These are phyloP conservation scores for Microascus cirrosus DNA, from an alignment of 2,329 filamentous ascomycete species.

Conservation along the genomic window DNA sequence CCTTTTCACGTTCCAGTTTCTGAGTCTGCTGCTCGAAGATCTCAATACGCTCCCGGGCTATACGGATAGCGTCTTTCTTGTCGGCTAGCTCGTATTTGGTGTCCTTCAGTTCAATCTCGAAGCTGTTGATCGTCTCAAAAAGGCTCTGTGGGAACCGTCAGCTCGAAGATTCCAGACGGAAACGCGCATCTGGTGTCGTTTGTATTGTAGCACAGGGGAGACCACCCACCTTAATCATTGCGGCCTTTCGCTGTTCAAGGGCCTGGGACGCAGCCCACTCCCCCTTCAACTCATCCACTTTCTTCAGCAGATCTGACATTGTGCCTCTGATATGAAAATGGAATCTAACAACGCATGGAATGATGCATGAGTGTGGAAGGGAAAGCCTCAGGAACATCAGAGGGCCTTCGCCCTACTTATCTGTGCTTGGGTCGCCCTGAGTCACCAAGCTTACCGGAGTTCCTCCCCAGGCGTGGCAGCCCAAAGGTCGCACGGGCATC, in stretches of 20 bases:
- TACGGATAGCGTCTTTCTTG: not conserved
- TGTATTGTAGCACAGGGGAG: not conserved
- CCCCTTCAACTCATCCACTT: not conserved
- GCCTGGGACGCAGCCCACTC: not conserved
- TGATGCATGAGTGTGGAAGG: not conserved
- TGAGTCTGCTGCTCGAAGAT: not conserved
- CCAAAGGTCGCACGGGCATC: too few species aligned
- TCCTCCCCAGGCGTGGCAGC: too few species aligned
- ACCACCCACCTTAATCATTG: not conserved
- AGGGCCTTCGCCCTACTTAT: not conserved
- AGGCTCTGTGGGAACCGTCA: not conserved
- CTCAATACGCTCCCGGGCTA: not conserved
- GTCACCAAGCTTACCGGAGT: too few species aligned
- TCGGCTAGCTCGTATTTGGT: not conserved
- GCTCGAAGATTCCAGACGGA: not conserved
- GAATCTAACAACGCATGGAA: not conserved
- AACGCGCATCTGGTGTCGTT: not conserved
- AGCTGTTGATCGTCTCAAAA: not conserved
- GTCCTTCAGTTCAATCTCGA: not conserved
- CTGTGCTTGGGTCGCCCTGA: too few species aligned
- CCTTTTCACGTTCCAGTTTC: not conserved
- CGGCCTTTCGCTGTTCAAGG: not conserved
- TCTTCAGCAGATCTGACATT: not conserved
- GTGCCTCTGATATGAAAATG: not conserved
- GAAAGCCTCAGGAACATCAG: not conserved